Conservation (phyloP, 2,329 filamentous ascomycete genomes). For the Fusarium sp. region DNA sequence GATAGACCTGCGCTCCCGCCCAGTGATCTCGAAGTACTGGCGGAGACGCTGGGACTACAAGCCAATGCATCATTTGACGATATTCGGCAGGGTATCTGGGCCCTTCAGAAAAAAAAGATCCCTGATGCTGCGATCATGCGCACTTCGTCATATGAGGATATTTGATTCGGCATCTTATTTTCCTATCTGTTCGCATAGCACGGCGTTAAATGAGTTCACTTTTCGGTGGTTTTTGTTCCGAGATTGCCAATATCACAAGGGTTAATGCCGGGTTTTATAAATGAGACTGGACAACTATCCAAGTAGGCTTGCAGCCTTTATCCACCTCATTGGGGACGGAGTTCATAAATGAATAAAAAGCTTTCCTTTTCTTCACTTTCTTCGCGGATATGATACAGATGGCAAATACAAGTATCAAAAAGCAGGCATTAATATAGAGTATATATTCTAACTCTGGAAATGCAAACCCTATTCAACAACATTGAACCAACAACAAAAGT, state of each 20-base stretch:
- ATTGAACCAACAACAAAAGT: conserved; percentile 35
- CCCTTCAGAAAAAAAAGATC: conserved; percentile 45
- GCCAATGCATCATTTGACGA: conserved; percentile 54
- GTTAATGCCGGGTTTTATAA: background rate
- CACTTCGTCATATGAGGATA: conserved; percentile 31
- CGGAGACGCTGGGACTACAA: conserved; percentile 53
- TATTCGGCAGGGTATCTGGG: conserved; percentile 52
- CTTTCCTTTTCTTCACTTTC: background rate
- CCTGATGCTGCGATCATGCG: conserved; percentile 25
- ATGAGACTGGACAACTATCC: conserved; percentile 7
- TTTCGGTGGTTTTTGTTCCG: background rate
- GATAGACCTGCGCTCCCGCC: conserved; percentile 35
- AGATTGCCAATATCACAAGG: conserved; percentile 2
- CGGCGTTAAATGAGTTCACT: conserved; percentile 36
- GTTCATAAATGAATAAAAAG: background rate
- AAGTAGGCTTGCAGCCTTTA: conserved; percentile 5
- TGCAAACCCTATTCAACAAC: conserved; percentile 48
- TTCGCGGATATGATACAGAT: background rate
- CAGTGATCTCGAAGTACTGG: conserved; percentile 54
- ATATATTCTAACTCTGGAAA: conserved; percentile 40
- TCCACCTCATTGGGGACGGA: background rate
- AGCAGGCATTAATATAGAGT: conserved; percentile 25
- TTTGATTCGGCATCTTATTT: conserved; percentile 10
- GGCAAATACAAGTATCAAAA: background rate
- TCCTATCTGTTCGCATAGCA: conserved; percentile 43